These are phyloP conservation scores for Fusarium incarnatum DNA, from an alignment of 2,329 filamentous ascomycete genomes.

Conservation along the genomic window DNA sequence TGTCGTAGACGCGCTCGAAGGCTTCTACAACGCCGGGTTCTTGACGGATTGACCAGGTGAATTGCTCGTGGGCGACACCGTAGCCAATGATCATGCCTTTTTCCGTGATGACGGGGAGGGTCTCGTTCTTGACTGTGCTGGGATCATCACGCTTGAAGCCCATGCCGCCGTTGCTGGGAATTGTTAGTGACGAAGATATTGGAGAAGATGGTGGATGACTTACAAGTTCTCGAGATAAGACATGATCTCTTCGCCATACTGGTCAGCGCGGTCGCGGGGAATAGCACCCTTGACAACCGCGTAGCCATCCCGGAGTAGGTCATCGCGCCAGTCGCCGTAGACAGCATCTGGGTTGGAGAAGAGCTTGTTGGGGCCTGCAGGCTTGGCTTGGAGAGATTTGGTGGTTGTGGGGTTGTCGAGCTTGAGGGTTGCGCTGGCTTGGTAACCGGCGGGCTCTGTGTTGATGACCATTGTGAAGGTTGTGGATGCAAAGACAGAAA, in stretches of 20 bases:
- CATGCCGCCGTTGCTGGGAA: neutral
- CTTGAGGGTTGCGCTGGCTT: neutral
- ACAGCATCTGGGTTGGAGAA: neutral
- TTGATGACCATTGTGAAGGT: constrained; percentile 7
- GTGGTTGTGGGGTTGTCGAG: neutral
- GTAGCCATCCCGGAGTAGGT: constrained; percentile 5
- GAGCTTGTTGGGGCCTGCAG: constrained; percentile 12
- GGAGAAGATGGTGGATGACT: rapidly evolving
- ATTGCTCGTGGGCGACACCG: constrained; percentile 11
- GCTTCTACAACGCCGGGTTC: constrained; percentile 7
- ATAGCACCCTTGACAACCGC: constrained; percentile 11
- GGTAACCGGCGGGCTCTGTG: constrained; percentile 1
- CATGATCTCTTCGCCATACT: constrained; percentile 2
- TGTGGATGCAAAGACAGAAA: rapidly evolving
- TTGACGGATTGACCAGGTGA: constrained; percentile 17
- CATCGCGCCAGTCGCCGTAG: constrained; percentile 19
- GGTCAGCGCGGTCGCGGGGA: neutral
- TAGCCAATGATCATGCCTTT: constrained; percentile 24
- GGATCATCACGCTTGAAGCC: constrained; percentile 11
- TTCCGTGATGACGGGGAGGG: neutral
- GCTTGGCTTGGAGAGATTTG: constrained; percentile 16
- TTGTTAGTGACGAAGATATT: rapidly evolving
- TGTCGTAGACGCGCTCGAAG: constrained; percentile 18
- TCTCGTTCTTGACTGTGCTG: constrained; percentile 2
- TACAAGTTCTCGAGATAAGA: constrained; percentile 13